Conservation (phyloP, 495 filamentous ascomycete genomes). For the Neurospora sp. region DNA sequence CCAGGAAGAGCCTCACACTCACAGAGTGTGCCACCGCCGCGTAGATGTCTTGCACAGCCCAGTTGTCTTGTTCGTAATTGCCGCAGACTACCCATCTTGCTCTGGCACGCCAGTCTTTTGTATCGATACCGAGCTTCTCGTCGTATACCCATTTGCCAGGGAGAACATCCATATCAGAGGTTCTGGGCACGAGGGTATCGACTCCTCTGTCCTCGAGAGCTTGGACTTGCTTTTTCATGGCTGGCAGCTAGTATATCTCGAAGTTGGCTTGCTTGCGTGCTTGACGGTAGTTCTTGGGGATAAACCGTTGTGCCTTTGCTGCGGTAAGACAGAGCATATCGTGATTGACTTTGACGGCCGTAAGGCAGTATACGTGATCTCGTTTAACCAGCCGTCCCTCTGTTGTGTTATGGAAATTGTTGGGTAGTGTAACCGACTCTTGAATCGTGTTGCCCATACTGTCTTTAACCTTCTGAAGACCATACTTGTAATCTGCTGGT, state of each 20-base stretch:
- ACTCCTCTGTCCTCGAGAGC: not conserved
- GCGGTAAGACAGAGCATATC: not conserved
- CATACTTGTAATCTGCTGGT: not conserved
- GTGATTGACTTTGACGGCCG: not conserved
- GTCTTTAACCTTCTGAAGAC: not conserved
- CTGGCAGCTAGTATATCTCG: not conserved
- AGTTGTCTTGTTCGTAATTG: not conserved
- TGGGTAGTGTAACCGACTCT: not conserved
- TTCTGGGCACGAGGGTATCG: not conserved
- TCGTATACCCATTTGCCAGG: slow-evolving; percentile 1
- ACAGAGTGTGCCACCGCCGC: not conserved
- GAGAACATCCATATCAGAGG: not conserved
- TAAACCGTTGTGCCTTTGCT: slow-evolving; percentile 14
- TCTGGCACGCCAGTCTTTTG: not conserved
- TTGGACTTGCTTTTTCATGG: not conserved
- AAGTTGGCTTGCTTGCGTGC: not conserved
- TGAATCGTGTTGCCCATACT: not conserved
- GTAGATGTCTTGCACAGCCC: not conserved
- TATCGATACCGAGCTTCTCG: not conserved
- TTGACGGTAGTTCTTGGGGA: slow-evolving; percentile 17
- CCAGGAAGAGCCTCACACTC: not conserved
- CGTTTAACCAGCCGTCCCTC: not conserved
- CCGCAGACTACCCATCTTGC: not conserved
- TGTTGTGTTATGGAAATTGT: not conserved
- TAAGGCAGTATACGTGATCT: not conserved